A percentile compares a stretch with the other conserved stretches of the same genome.
These are phyloP conservation scores for Pyrenophora teres DNA, from an alignment of 2,329 filamentous ascomycete genomes.

Conservation along the genomic window DNA sequence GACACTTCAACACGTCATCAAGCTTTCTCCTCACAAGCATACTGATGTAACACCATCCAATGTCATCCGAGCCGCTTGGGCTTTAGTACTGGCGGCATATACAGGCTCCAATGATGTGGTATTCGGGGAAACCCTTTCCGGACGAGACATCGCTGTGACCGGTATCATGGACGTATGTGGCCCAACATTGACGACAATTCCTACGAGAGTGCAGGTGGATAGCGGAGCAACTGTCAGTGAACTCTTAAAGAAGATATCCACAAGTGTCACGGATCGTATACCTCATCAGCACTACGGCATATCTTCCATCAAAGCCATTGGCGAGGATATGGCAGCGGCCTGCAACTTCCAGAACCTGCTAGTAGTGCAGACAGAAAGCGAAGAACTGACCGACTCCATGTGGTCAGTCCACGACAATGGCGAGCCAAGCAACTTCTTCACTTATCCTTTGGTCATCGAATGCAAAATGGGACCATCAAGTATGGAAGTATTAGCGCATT, in stretches of 20 bases:
- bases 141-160: slow-evolving; percentile 41
- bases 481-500: slow-evolving; percentile 33
- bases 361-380: slow-evolving; percentile 54
- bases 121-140: slow-evolving; percentile 41
- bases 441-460: slow-evolving; percentile 41
- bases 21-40: slow-evolving; percentile 26
- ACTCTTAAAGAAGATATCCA: slow-evolving; percentile 27
- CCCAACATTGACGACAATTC: slow-evolving; percentile 48
- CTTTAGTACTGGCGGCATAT: slow-evolving; percentile 27
- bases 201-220: slow-evolving; percentile 42
- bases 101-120: slow-evolving; percentile 28
- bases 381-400: slow-evolving; percentile 29
- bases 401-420: slow-evolving; percentile 37
- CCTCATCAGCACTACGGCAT: slow-evolving; percentile 47
- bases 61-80: slow-evolving; percentile 30
- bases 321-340: slow-evolving; percentile 59
- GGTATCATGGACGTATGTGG: slow-evolving; percentile 45
- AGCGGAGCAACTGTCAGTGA: slow-evolving; percentile 29
- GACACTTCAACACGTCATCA: slow-evolving; percentile 29
- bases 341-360: slow-evolving; percentile 62
- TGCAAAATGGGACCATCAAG: slow-evolving; percentile 28
- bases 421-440: slow-evolving; percentile 41
- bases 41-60: slow-evolving; percentile 39
- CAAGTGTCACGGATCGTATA: slow-evolving; percentile 33
- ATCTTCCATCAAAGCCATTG: slow-evolving; percentile 48